Conservation (phyloP, 176 grass and related monocot genomes). For the Hordeum marinum region DNA sequence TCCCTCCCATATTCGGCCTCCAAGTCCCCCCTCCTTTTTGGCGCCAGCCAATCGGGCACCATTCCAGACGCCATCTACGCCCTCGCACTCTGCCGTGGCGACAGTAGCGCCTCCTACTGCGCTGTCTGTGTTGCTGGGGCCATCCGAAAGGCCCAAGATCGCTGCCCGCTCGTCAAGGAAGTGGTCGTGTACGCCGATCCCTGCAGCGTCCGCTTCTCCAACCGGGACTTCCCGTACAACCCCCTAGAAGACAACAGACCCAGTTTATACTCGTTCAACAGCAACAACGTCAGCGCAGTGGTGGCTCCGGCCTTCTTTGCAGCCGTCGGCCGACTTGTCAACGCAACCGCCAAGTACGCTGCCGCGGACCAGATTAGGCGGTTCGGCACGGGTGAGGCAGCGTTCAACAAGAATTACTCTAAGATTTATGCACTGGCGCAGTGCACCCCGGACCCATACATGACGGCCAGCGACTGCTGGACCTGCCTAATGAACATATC, state of each 20-base stretch:
- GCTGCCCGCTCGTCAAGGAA: background rate
- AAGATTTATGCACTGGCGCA: conserved; percentile 40
- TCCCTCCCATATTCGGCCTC: background rate
- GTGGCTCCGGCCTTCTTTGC: background rate
- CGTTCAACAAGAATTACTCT: background rate
- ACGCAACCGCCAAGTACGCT: conserved; percentile 18
- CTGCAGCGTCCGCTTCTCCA: conserved; percentile 51
- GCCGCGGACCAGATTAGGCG: background rate
- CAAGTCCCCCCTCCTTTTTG: background rate
- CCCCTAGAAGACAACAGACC: background rate
- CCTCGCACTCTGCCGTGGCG: conserved; percentile 41
- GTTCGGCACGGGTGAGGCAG: conserved; percentile 28
- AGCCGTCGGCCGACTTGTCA: conserved; percentile 20
- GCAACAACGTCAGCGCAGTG: background rate
- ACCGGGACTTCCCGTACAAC: conserved; percentile 23
- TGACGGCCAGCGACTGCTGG: conserved; percentile 22
- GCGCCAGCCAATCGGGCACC: background rate
- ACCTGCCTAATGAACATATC: conserved; percentile 28
- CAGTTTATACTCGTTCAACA: rapidly evolving
- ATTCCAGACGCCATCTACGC: conserved; percentile 8
- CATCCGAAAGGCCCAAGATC: background rate
- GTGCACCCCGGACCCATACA: conserved; percentile 42
- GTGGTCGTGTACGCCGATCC: conserved; percentile 30
- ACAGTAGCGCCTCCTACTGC: conserved; percentile 5
- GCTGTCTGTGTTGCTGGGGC: background rate